Percentiles rank a stretch among this genome's conserved stretches.
Evolutionary conservation across 345 rosid species (phyloP).

Genomic region (Brassica nigra): DNA sequence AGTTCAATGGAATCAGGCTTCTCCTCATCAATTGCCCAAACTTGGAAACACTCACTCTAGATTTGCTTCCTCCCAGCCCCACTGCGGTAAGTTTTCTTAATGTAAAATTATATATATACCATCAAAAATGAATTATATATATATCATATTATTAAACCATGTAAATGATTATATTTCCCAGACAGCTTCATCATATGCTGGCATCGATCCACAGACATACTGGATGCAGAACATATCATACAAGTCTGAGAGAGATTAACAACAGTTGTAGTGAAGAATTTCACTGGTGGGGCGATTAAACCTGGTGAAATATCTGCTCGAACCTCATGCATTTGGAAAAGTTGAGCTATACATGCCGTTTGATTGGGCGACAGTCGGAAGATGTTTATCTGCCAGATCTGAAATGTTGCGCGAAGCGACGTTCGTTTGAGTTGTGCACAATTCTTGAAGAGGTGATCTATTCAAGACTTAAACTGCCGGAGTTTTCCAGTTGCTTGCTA

Average conservation of each 20-base stretch:
- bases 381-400: background rate
- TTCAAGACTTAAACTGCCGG: background rate
- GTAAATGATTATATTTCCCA: background rate
- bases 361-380: background rate
- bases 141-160: background rate
- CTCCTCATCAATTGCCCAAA: conserved; percentile 40
- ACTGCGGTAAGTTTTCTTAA: background rate
- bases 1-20: conserved; percentile 45
- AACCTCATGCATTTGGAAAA: background rate
- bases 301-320: background rate
- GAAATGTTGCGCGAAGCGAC: background rate
- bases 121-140: background rate
- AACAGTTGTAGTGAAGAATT: background rate
- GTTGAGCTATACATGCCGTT: background rate
- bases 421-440: background rate
- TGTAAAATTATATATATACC: background rate
- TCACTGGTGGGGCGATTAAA: background rate
- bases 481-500: background rate
- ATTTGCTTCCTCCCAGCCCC: background rate
- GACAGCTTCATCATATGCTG: background rate
- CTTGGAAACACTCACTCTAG: conserved; percentile 18
- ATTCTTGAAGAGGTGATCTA: background rate
- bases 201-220: background rate
- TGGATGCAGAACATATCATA: background rate
- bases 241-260: background rate